Evolutionary conservation across 192 early-diverging fungal species (phyloP).

Genomic region (Coemansia sp.): DNA sequence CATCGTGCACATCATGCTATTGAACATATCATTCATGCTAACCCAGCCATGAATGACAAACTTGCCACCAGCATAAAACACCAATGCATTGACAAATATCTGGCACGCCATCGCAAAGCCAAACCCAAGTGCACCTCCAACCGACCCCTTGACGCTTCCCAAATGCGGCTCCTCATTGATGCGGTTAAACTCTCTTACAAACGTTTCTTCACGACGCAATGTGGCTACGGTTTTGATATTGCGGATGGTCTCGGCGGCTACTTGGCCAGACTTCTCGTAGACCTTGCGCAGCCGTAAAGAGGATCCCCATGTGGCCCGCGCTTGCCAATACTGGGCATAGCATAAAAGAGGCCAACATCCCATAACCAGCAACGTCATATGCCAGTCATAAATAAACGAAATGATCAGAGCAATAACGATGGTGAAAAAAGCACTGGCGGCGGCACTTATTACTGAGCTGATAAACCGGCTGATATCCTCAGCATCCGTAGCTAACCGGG

Average conservation of each 20-base stretch:
- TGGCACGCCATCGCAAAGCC: slow-evolving; percentile 67
- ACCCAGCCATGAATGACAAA: slow-evolving; percentile 56
- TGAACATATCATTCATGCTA: slow-evolving; percentile 56
- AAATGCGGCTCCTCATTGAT: slow-evolving; percentile 68
- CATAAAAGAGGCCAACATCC: slow-evolving; percentile 59
- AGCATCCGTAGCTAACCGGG: slow-evolving; percentile 76
- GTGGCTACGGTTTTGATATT: slow-evolving; percentile 87
- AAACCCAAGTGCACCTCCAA: slow-evolving; percentile 66
- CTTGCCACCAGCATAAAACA: slow-evolving; percentile 68
- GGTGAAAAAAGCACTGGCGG: slow-evolving; percentile 15
- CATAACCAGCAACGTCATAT: slow-evolving; percentile 74
- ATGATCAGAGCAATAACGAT: slow-evolving; percentile 54
- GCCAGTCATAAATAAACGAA: slow-evolving; percentile 76
- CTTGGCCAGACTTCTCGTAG: slow-evolving; percentile 75
- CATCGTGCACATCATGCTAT: slow-evolving; percentile 73
- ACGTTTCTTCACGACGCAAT: slow-evolving; percentile 69
- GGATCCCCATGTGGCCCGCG: slow-evolving; percentile 35
- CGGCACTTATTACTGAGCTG: slow-evolving; percentile 31
- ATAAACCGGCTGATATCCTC: slow-evolving; percentile 59
- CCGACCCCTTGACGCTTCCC: slow-evolving; percentile 62
- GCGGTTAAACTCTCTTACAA: slow-evolving; percentile 62
- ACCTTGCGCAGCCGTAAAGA: slow-evolving; percentile 62
- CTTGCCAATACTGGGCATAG: slow-evolving; percentile 36
- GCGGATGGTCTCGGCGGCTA: slow-evolving; percentile 81
- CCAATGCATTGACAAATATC: slow-evolving; percentile 70